Evolutionary conservation across 768 basidiomycete species (phyloP), one percentile per base, ranked within the genome.

Genomic region (Mycena galericulata): DNA sequence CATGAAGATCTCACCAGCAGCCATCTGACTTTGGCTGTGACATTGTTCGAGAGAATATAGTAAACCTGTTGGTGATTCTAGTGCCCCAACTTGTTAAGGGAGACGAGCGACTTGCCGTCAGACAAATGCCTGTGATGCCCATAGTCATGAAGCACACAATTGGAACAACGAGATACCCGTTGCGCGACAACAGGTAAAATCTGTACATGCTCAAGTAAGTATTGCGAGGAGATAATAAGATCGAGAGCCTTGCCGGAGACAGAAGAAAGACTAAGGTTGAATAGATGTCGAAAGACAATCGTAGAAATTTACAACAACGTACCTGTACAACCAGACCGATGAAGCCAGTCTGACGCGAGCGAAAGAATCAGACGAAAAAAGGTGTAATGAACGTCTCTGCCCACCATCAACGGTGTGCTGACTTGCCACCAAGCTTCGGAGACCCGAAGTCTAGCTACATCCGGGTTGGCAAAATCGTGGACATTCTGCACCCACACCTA

Each of bases 401-500:
- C 46, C 30, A 60, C 65, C 65, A 45, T 59, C 24, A 66, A 24
- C 1, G 65, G 57, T 24, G 53, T 66, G 38, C 30, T 47, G 2
- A 60, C 50, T 53, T 66, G 65, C 65, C 65, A 66, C 65, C 65
- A 66, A 10, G 65, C 56, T 3, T 43, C 3, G 24, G 38, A 4
- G 26, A 66, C 56, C 3, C 38, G 65, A 2, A 60, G 26, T 7
- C 65, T 20, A 11, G 65, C 65, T 4, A 60, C 56, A 32, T 66
- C 65, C 6, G 64, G 55, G 38, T 65, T 65, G 30, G 55, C 55
- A 41, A 26, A 62, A 34, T 66, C 65, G 24, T 53, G 41, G 11
- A 65, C 64, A 24, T 58, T 50, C 22, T 58, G 64, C 6, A 57
- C 46, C 64, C 64, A 65, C 2, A 65, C 64, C 32, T 45, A 51